Conservation (phyloP, 2,329 filamentous ascomycete genomes). For the Gyromitra esculenta region DNA sequence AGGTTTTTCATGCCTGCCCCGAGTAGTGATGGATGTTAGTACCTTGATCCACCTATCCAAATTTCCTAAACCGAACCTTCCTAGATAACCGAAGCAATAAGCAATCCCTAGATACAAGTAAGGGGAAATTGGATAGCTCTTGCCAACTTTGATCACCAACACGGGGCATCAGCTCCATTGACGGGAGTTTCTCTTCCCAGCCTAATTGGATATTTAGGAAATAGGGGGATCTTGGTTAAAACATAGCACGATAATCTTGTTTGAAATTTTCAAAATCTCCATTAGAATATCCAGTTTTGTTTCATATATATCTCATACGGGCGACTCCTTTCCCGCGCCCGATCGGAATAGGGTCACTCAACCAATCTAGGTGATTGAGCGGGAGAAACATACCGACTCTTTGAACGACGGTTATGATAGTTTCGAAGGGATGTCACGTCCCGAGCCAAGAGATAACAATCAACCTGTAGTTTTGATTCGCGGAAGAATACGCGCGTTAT, state of each 20-base stretch:
- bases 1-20: no score
- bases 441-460: conserved; percentile 28
- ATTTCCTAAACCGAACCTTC: no score
- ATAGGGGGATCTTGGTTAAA: background rate
- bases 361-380: background rate
- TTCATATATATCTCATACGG: conserved; percentile 27
- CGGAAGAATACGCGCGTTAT: conserved; percentile 10
- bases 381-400: conserved; percentile 6
- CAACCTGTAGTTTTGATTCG: conserved; percentile 16
- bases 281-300: conserved; percentile 32
- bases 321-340: background rate
- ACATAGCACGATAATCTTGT: background rate
- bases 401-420: background rate
- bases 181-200: background rate
- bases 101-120: background rate
- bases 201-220: background rate
- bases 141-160: background rate
- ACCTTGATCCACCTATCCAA: no score
- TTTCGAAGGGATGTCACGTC: conserved; percentile 17
- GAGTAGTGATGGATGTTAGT: no score
- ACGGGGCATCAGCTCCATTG: background rate
- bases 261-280: conserved; percentile 3
- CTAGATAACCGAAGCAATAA: background rate
- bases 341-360: background rate
- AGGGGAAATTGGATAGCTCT: background rate